Evolutionary conservation across 495 filamentous ascomycete genomes (phyloP), one percentile per base, ranked within the genome.

Genomic region (Aspergillus biplanus): DNA sequence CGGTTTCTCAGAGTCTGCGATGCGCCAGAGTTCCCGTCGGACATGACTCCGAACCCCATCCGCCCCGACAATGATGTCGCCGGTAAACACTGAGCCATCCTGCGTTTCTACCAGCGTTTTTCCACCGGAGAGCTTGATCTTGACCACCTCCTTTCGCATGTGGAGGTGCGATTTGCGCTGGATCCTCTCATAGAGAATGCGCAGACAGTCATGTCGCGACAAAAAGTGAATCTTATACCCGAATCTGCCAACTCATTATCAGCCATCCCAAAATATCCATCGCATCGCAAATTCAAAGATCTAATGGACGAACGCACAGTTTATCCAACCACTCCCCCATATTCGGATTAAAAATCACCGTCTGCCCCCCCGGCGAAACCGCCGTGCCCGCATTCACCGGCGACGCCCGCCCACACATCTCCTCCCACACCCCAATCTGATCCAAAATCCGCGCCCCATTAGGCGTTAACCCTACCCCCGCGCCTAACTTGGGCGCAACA

Each of bases 381-480:
- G 39, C 39, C 39, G 39, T 44, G 11, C 39, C 39, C 8, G 39
- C 5, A 15, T 44, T 44, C 6, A 44, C 39, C 6, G 39, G 39
- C 39, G 39, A 44, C 6, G 39, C 39, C 11, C 8, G 8, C 39
- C n/a, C 39, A 12, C 39, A 44, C 39, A 44, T 44, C 39, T 4
- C 11, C 11, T 44, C 39, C 39, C 39, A 44, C 11, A 44, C 39
- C 4, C 50, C 50, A 7, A 53, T 27, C 8, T 53, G 50, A 53
- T 53, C 50, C 5, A 53, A 15, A 13, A 53, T 53, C 21, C 50
- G 50, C 21, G 33, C 21, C 15, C 50, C 50, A 53, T 53, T 27
- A 7, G 50, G 50, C n/a, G 33, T 15, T 33, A 53, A 32, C 0
- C 12, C 27, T 27, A 53, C 33, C 0, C 50, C 50, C 13, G 50